phyloP scores from a whole-genome alignment of 768 basidiomycete genomes.

The Kwoniella dejecticola region DNA sequence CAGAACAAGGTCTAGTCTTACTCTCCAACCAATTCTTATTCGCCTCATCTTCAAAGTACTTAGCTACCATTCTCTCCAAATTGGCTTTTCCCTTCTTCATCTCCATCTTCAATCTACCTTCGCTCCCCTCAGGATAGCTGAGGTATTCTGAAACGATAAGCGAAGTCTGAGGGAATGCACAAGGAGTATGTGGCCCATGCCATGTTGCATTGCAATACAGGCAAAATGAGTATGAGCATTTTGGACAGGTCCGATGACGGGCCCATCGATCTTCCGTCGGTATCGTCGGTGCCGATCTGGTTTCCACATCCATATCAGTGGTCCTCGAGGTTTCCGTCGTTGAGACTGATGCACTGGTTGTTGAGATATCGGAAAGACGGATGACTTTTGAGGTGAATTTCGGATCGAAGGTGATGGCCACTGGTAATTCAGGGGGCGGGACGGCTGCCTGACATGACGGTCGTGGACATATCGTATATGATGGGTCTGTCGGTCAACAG shows the following conservation, averaged over 20 bases:
- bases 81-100: slow-evolving; percentile 66
- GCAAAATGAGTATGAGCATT: slow-evolving; percentile 79
- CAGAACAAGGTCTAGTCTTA: slow-evolving; percentile 68
- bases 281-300: not conserved
- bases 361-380: slow-evolving; percentile 33
- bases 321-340: too few relatives aligned
- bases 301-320: too few relatives aligned
- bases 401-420: slow-evolving; percentile 21
- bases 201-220: slow-evolving; percentile 78
- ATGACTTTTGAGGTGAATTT: slow-evolving; percentile 28
- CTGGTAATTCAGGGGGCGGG: slow-evolving; percentile 57
- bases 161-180: slow-evolving; percentile 70
- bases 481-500: too few relatives aligned
- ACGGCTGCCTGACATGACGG: slow-evolving; percentile 79
- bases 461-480: slow-evolving; percentile 78
- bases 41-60: slow-evolving; percentile 71
- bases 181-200: slow-evolving; percentile 78
- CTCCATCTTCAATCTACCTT: slow-evolving; percentile 63
- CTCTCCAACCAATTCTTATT: slow-evolving; percentile 72
- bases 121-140: slow-evolving; percentile 62
- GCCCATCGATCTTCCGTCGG: slow-evolving; percentile 66
- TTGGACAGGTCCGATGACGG: slow-evolving; percentile 69
- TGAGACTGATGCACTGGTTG: slow-evolving; percentile 1
- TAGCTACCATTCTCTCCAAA: slow-evolving; percentile 64
- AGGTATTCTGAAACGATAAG: slow-evolving; percentile 70